A percentile compares a stretch with the other conserved stretches of the same genome.
phyloP scores from a whole-genome alignment of 1,284 basidiomycete genomes.

The Apiotrichum sp. region DNA sequence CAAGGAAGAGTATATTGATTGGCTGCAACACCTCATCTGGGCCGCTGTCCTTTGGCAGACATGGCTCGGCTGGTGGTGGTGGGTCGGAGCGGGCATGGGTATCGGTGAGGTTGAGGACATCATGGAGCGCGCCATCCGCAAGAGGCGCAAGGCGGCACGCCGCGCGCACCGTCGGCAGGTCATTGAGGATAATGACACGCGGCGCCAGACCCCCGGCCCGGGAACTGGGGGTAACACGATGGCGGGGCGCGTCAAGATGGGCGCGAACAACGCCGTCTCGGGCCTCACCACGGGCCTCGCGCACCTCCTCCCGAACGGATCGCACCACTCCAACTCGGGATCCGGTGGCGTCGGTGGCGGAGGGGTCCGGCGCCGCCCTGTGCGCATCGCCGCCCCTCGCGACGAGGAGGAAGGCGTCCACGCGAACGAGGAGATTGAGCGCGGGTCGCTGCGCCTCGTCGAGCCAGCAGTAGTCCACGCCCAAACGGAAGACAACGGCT shows the following conservation, averaged over 20 bases:
- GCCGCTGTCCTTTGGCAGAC: constrained; percentile 87
- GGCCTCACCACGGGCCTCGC: constrained; percentile 11
- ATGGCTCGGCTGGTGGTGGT: constrained; percentile 87
- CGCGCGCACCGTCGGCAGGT: constrained; percentile 10
- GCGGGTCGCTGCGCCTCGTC: constrained; percentile 9
- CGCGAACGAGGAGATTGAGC: constrained; percentile 9
- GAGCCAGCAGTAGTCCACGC: constrained; percentile 3
- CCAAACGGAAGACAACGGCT: constrained; percentile 4
- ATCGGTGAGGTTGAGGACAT: constrained; percentile 49
- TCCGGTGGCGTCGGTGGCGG: neutral
- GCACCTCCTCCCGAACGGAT: constrained; percentile 1
- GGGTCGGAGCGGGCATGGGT: constrained; percentile 83
- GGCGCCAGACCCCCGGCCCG: neutral
- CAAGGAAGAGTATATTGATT: constrained; percentile 70
- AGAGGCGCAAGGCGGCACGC: constrained; percentile 32
- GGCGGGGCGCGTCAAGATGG: constrained; percentile 8
- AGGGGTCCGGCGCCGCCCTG: neutral
- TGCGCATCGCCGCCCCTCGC: neutral
- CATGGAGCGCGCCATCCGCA: constrained; percentile 41
- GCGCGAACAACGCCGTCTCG: constrained; percentile 5
- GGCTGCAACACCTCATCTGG: constrained; percentile 80
- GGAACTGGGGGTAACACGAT: neutral
- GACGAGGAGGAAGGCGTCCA: constrained; percentile 23
- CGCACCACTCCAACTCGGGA: neutral
- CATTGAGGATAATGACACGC: constrained; percentile 3